Percentiles rank a stretch among this genome's conserved stretches.
phyloP scores from a whole-genome alignment of 208 protist species.

The Wallacemonas sp. region DNA sequence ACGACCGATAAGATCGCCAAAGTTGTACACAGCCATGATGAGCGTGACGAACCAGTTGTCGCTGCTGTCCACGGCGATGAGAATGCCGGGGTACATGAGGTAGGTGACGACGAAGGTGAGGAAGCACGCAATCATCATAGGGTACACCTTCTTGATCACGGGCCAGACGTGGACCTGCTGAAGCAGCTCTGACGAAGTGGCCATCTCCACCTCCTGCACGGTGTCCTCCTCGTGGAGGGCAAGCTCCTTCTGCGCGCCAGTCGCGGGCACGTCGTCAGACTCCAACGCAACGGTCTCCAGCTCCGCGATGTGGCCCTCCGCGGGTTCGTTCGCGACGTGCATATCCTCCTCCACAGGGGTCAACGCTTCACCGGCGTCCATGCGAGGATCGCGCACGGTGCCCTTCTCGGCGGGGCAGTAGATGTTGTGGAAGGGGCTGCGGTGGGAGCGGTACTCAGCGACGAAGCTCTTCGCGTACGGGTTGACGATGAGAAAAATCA shows the following conservation, averaged over 20 bases:
- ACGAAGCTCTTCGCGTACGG: conserved; percentile 53
- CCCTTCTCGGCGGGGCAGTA: conserved; percentile 14
- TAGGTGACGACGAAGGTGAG: conserved; percentile 68
- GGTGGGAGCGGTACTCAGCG: conserved; percentile 51
- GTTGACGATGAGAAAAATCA: conserved; percentile 43
- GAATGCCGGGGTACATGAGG: conserved; percentile 77
- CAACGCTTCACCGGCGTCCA: neutral
- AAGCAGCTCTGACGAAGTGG: conserved; percentile 65
- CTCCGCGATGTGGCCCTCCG: neutral
- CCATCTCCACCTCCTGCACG: conserved; percentile 11
- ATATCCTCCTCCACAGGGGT: conserved; percentile 13
- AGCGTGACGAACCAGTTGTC: conserved; percentile 71
- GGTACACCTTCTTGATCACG: conserved; percentile 66
- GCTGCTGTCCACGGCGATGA: conserved; percentile 48
- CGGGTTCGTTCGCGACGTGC: conserved; percentile 7
- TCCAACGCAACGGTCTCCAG: neutral
- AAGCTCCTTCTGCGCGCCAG: conserved; percentile 4
- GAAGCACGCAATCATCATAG: conserved; percentile 73
- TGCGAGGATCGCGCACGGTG: neutral
- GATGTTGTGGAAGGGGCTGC: conserved; percentile 26
- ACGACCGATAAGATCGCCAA: conserved; percentile 58
- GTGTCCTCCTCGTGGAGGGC: conserved; percentile 11
- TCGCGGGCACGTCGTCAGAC: no score
- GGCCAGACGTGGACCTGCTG: conserved; percentile 54
- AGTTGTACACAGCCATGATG: conserved; percentile 75